These are phyloP conservation scores for Hyphopichia buzzinii DNA, from an alignment of 1,139 yeast species.

Conservation along the genomic window DNA sequence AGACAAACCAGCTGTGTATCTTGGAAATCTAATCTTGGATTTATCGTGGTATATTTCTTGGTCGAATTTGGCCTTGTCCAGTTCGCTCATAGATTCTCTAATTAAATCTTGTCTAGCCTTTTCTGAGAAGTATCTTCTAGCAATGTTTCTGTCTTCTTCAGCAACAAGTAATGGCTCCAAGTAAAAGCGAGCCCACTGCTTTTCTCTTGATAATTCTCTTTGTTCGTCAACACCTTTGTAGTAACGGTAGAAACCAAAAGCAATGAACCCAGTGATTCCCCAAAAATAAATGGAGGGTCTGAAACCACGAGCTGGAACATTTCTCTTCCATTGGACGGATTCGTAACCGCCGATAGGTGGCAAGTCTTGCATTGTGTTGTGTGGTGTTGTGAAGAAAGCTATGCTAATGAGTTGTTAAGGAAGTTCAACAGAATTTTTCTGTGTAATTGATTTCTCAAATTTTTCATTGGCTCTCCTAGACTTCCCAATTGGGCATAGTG, in stretches of 20 bases:
- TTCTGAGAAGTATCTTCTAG: constrained; percentile 69
- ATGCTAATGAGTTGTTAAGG: no score
- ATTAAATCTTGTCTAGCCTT: constrained; percentile 63
- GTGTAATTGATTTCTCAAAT: not conserved
- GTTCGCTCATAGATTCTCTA: constrained; percentile 43
- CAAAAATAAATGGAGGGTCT: constrained; percentile 71
- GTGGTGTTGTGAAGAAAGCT: no score
- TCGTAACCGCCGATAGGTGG: constrained; percentile 90
- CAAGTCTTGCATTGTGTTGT: constrained; percentile 60
- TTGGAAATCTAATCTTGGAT: constrained; percentile 46
- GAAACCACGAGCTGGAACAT: constrained; percentile 82
- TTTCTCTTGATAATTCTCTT: constrained; percentile 74
- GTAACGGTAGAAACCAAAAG: constrained; percentile 70
- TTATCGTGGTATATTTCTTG: constrained; percentile 46
- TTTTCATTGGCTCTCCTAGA: constrained; percentile 10
- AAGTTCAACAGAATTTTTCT: no score
- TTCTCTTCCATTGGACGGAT: constrained; percentile 87
- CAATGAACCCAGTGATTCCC: constrained; percentile 60
- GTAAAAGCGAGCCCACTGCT: constrained; percentile 73
- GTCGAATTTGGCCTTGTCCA: constrained; percentile 40
- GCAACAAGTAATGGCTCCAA: constrained; percentile 76
- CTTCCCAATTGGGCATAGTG: constrained; percentile 12
- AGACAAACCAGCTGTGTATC: constrained; percentile 41
- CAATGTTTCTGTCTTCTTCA: constrained; percentile 77
- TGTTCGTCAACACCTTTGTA: constrained; percentile 73